Evolutionary conservation across 1,284 basidiomycete genomes (phyloP), one percentile per base, ranked within the genome.

Genomic region (Peniophora sp.): DNA sequence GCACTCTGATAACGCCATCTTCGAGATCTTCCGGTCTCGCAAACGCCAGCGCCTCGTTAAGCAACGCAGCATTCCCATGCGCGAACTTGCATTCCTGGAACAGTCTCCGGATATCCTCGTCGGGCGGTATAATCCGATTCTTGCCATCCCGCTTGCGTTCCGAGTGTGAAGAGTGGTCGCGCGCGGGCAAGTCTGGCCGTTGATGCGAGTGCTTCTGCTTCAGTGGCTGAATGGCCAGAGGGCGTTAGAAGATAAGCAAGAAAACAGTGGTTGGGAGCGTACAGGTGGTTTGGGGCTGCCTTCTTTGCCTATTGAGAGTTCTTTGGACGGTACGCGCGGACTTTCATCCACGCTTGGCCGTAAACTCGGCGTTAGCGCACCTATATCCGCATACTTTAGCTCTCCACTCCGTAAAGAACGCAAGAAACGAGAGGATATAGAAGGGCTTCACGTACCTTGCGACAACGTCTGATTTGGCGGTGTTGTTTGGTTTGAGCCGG

Each of bases 21-120:
- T 66, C 70, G 54, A 89, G 63, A 48, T 85, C 79, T 51, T 86
- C 81, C 0, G 85, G 85, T 53, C 72, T 79, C 2, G 84, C 78
- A 50, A 75, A 78, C 2, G 75, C 72, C 38, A 91, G 68, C 0
- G 85, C 74, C 59, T 90, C 78, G 8, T 77, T 75, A 2, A 92
- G 68, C 8, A 92, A 53, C 38, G 69, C 64, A 0, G 89, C 87
- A 58, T 90, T 90, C 6, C 82, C 83, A 45, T 74, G 72, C 6
- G 83, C 88, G 50, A 89, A 78, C 57, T 80, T 80, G 65, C 88
- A 91, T 61, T 92, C 89, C 59, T 88, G 81, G 61, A 87, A 81
- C 48, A 92, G 64, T 11, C 85, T 74, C 3, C 83, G 75, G 52
- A 89, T 88, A 60, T 90, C 87, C 59, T 90, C 87, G 41, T 89